Conservation (phyloP, 2,329 filamentous ascomycete species). For the Penicillium sp. region DNA sequence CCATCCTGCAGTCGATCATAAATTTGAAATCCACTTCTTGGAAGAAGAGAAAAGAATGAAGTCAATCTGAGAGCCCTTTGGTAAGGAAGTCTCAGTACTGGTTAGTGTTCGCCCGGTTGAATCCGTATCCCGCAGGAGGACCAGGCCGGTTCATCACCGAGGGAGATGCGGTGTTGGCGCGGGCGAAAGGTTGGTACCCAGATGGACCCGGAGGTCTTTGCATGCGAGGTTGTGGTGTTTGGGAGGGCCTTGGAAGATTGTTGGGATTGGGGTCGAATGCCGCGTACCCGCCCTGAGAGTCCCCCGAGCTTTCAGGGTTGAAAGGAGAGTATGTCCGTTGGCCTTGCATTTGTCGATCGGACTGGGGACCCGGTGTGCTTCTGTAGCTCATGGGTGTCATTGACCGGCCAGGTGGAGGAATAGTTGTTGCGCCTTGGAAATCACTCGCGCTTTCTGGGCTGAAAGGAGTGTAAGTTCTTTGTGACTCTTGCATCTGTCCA, state of each 20-base stretch:
- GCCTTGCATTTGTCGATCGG: constrained; percentile 1
- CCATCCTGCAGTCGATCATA: constrained; percentile 28
- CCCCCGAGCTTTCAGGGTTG: constrained; percentile 16
- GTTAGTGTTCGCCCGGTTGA: constrained; percentile 28
- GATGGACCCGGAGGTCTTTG: constrained; percentile 11
- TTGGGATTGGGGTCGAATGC: constrained; percentile 22
- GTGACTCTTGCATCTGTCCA: no score
- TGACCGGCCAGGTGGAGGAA: constrained; percentile 5
- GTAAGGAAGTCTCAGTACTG: constrained; percentile 16
- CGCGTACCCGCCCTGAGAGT: constrained; percentile 18
- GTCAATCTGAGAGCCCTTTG: not conserved
- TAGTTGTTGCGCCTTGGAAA: not conserved
- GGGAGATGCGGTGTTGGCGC: constrained; percentile 25
- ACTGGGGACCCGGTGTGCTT: constrained; percentile 14
- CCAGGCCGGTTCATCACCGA: constrained; percentile 26
- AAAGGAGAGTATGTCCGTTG: constrained; percentile 13
- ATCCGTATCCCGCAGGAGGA: constrained; percentile 23
- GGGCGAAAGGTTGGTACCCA: constrained; percentile 22
- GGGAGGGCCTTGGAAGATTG: constrained; percentile 12
- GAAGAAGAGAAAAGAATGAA: not conserved
- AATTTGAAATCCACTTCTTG: constrained; percentile 1
- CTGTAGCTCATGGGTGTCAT: constrained; percentile 21
- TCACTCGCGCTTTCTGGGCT: no score
- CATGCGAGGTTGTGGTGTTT: constrained; percentile 11
- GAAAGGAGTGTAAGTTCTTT: no score